Conservation (phyloP, 495 filamentous ascomycete species). For the Xylaria venustula region DNA sequence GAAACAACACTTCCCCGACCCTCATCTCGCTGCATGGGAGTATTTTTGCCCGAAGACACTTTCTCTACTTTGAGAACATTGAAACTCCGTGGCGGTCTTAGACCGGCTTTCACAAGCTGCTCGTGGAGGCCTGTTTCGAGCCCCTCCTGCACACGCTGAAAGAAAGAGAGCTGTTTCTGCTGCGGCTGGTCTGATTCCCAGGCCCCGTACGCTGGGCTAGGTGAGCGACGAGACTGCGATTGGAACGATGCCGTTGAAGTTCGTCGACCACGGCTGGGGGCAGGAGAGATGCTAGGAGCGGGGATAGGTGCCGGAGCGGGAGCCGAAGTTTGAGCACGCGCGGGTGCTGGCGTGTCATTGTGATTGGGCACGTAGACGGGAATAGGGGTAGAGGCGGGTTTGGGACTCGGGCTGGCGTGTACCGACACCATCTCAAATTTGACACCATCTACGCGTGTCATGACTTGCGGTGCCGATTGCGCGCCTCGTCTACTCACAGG, state of each 20-base stretch:
- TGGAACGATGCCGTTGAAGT: neutral
- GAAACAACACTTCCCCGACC: neutral
- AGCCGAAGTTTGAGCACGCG: too few relatives aligned
- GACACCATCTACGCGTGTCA: neutral
- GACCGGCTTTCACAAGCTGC: conserved; percentile 10
- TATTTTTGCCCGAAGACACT: neutral
- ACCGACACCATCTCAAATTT: neutral
- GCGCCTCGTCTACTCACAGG: neutral
- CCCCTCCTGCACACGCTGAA: conserved; percentile 8
- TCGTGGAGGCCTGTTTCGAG: neutral
- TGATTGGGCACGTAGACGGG: too few relatives aligned
- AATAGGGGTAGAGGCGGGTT: neutral
- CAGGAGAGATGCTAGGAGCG: neutral
- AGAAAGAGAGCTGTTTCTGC: conserved; percentile 7
- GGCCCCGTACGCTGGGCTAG: conserved; percentile 7
- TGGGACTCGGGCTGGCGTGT: neutral
- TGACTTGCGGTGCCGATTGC: neutral
- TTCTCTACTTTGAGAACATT: conserved; percentile 15
- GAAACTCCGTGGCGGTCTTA: conserved; percentile 11
- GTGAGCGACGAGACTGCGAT: neutral
- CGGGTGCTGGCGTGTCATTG: too few relatives aligned
- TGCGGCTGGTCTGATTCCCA: conserved; percentile 11
- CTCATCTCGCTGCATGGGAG: neutral
- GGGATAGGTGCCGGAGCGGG: too few relatives aligned
- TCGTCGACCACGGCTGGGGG: neutral